A percentile compares a stretch with the other conserved stretches of the same genome.
Evolutionary conservation across 306 rosid genomes (phyloP).

Genomic region (Castanea crenata): DNA sequence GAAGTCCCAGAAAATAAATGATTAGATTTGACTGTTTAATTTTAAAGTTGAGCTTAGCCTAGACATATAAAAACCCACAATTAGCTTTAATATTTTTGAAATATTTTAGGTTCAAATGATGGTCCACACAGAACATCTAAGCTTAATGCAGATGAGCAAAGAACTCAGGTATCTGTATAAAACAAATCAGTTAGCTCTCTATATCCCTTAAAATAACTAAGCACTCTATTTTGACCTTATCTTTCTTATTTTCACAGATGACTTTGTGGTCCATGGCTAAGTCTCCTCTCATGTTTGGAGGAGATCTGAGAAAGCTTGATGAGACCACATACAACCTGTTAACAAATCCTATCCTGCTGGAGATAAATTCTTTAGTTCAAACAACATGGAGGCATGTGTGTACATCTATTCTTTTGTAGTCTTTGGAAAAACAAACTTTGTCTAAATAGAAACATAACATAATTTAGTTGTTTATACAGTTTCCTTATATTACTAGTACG

Average conservation of each 20-base stretch:
- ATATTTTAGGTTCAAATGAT: conserved; percentile 58
- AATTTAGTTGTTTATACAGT: conserved; percentile 48
- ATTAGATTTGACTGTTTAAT: conserved; percentile 20
- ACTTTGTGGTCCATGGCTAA: conserved; percentile 89
- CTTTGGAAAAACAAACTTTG: background rate
- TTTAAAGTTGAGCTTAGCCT: conserved; percentile 29
- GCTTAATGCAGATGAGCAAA: conserved; percentile 64
- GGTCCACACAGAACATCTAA: conserved; percentile 72
- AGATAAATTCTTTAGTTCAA: conserved; percentile 69
- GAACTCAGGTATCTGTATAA: conserved; percentile 63
- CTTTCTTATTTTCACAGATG: conserved; percentile 49
- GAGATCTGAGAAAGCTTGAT: conserved; percentile 78
- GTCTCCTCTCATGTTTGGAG: conserved; percentile 98
- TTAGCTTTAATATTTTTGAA: conserved; percentile 3
- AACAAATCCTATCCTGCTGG: conserved; percentile 71
- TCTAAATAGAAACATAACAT: conserved; percentile 9
- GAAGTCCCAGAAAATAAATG: conserved; percentile 3
- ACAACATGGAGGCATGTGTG: conserved; percentile 76
- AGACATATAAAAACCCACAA: conserved; percentile 3
- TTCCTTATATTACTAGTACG: conserved; percentile 45
- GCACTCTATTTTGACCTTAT: conserved; percentile 11
- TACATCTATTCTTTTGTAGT: conserved; percentile 6
- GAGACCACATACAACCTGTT: conserved; percentile 44
- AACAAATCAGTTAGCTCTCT: conserved; percentile 12
- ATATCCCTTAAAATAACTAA: background rate